Percentiles rank a stretch among this genome's conserved stretches.
Conservation (phyloP, 2,329 filamentous ascomycete species). For the Colletotrichum sidae region DNA sequence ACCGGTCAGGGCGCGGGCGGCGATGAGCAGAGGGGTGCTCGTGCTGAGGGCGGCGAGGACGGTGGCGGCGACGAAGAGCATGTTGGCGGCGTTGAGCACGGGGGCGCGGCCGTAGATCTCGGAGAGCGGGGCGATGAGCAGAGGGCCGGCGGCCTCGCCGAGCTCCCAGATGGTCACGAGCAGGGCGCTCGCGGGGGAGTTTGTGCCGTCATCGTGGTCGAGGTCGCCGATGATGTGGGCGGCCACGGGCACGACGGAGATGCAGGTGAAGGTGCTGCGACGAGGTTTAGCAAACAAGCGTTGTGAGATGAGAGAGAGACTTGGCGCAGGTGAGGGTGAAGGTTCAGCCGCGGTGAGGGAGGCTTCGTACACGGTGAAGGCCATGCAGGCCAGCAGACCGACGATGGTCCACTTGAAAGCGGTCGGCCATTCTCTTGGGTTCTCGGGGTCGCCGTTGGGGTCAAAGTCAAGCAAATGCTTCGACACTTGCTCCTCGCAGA, state of each 20-base stretch:
- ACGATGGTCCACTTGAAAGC: constrained; percentile 66
- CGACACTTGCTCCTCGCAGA: constrained; percentile 30
- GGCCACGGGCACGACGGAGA: constrained; percentile 66
- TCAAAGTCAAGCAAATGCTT: constrained; percentile 38
- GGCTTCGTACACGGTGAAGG: constrained; percentile 64
- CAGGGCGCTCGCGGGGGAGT: constrained; percentile 64
- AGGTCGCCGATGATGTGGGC: constrained; percentile 62
- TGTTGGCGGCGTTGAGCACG: constrained; percentile 65
- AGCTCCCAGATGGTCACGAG: constrained; percentile 80
- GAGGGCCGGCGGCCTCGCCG: constrained; percentile 71
- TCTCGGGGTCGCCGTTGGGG: constrained; percentile 42
- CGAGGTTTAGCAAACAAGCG: background rate
- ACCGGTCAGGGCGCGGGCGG: constrained; percentile 68
- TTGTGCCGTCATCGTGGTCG: constrained; percentile 46
- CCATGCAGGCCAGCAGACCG: constrained; percentile 63
- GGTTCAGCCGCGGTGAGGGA: constrained; percentile 3
- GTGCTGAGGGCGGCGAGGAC: constrained; percentile 58
- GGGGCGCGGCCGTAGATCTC: constrained; percentile 69
- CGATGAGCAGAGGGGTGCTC: constrained; percentile 60
- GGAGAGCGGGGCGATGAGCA: constrained; percentile 71
- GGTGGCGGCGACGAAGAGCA: constrained; percentile 62
- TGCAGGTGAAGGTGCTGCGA: constrained; percentile 67
- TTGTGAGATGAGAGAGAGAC: background rate
- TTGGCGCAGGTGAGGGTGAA: background rate
- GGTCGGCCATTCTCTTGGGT: constrained; percentile 65